Evolutionary conservation across 805 yeast genomes (phyloP).

Genomic region (Kazachstania psychrophila): DNA sequence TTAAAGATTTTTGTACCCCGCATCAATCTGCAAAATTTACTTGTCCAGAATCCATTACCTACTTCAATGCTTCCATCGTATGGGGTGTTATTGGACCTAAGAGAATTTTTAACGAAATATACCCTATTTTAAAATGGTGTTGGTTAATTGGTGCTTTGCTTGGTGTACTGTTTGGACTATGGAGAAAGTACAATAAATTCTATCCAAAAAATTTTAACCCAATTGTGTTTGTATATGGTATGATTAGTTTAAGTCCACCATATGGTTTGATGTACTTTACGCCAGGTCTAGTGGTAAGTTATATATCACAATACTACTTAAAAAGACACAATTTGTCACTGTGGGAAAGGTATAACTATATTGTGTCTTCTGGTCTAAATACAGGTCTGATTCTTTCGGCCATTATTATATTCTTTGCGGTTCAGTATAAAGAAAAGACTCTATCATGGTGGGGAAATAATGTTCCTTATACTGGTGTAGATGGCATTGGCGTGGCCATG

Average conservation of each 20-base stretch:
- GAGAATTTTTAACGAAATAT: conserved; percentile 46
- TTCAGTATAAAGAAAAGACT: conserved; percentile 34
- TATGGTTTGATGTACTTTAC: conserved; percentile 34
- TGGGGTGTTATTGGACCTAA: conserved; percentile 52
- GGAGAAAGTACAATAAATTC: conserved; percentile 23
- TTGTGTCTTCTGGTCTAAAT: conserved; percentile 46
- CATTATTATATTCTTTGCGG: conserved; percentile 42
- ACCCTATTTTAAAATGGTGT: conserved; percentile 55
- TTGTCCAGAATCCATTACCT: conserved; percentile 35
- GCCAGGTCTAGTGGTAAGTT: conserved; percentile 26
- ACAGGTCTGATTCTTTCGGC: conserved; percentile 59
- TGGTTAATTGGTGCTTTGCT: conserved; percentile 46
- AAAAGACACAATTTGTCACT: conserved; percentile 41
- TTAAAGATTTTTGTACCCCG: conserved; percentile 30
- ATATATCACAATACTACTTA: conserved; percentile 41
- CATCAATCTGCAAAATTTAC: conserved; percentile 33
- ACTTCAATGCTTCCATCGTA: conserved; percentile 43
- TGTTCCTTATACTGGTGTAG: conserved; percentile 22
- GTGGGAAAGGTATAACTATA: conserved; percentile 46
- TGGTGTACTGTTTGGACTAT: conserved; percentile 25
- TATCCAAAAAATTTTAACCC: conserved; percentile 37
- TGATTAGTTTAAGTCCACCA: conserved; percentile 41
- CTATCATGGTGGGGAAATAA: conserved; percentile 62
- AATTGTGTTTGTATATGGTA: conserved; percentile 43
- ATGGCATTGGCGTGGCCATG: conserved; percentile 11